Evolutionary conservation across 805 yeast genomes (phyloP).

Genomic region (Candida caryicola): DNA sequence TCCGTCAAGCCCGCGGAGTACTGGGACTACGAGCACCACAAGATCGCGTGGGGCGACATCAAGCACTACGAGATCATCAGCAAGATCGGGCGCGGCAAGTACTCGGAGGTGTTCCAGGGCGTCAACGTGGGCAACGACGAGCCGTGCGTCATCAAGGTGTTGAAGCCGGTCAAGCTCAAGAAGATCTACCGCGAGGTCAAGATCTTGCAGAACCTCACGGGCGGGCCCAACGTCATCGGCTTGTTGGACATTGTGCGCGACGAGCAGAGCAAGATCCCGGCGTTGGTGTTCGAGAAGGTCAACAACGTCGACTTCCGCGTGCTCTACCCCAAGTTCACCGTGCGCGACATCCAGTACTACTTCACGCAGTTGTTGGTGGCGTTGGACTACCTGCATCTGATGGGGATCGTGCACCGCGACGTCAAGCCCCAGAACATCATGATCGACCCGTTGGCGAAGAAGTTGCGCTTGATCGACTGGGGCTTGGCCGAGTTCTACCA

Average conservation of each 20-base stretch:
- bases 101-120: slow-evolving; percentile 93
- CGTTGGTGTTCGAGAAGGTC: slow-evolving; percentile 80
- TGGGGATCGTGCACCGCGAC: slow-evolving; percentile 95
- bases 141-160: slow-evolving; percentile 77
- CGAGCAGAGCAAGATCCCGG: slow-evolving; percentile 76
- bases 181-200: slow-evolving; percentile 88
- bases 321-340: slow-evolving; percentile 75
- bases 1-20: slow-evolving; percentile 64
- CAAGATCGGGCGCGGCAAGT: slow-evolving; percentile 90
- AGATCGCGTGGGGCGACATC: slow-evolving; percentile 42
- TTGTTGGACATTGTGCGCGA: slow-evolving; percentile 81
- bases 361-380: slow-evolving; percentile 80
- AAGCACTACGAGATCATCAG: slow-evolving; percentile 69
- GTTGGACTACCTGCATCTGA: slow-evolving; percentile 84
- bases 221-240: slow-evolving; percentile 79
- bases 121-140: slow-evolving; percentile 61
- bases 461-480: slow-evolving; percentile 87
- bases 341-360: slow-evolving; percentile 75
- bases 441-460: slow-evolving; percentile 78
- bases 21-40: slow-evolving; percentile 79
- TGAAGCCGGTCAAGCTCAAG: slow-evolving; percentile 90
- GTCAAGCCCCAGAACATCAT: slow-evolving; percentile 94
- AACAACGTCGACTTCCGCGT: slow-evolving; percentile 80
- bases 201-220: slow-evolving; percentile 78
- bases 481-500: slow-evolving; percentile 94